phyloP scores from a whole-genome alignment of 202 grass and related monocot species.

The Hordeum pubiflorum region DNA sequence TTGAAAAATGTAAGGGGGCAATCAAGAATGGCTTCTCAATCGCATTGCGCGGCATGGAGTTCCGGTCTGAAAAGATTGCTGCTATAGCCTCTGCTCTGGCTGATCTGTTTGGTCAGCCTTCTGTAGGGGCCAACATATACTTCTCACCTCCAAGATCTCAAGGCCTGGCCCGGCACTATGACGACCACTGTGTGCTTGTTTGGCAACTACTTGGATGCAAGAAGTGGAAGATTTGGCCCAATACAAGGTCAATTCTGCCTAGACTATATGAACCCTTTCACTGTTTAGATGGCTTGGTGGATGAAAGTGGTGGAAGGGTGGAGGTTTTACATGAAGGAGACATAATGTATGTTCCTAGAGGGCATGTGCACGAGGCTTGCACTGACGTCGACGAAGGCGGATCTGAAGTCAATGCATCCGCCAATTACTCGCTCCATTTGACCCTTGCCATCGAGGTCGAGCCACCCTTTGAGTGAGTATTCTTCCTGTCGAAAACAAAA shows the following conservation, averaged over 20 bases:
- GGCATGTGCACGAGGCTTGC: slow-evolving; percentile 64
- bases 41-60: slow-evolving; percentile 78
- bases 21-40: slow-evolving; percentile 65
- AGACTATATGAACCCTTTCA: slow-evolving; percentile 79
- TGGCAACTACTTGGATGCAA: slow-evolving; percentile 69
- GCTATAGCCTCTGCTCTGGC: slow-evolving; percentile 48
- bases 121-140: slow-evolving; percentile 80
- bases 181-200: slow-evolving; percentile 91
- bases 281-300: slow-evolving; percentile 33
- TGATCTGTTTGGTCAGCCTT: slow-evolving; percentile 82
- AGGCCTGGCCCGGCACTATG: slow-evolving; percentile 67
- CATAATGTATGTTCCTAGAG: slow-evolving; percentile 84
- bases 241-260: slow-evolving; percentile 42
- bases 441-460: slow-evolving; percentile 89
- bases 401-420: neutral
- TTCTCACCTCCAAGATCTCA: slow-evolving; percentile 70
- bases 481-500: neutral
- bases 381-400: slow-evolving; percentile 12
- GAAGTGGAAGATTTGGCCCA: slow-evolving; percentile 59
- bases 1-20: slow-evolving; percentile 45
- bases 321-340: slow-evolving; percentile 63
- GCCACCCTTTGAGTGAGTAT: slow-evolving; percentile 83
- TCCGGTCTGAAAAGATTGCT: slow-evolving; percentile 59
- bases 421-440: slow-evolving; percentile 61
- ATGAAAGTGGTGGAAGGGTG: slow-evolving; percentile 18